A percentile compares a stretch with the other conserved stretches of the same genome.
Conservation (phyloP, 2,329 filamentous ascomycete species). For the Calonectria hongkongensis region DNA sequence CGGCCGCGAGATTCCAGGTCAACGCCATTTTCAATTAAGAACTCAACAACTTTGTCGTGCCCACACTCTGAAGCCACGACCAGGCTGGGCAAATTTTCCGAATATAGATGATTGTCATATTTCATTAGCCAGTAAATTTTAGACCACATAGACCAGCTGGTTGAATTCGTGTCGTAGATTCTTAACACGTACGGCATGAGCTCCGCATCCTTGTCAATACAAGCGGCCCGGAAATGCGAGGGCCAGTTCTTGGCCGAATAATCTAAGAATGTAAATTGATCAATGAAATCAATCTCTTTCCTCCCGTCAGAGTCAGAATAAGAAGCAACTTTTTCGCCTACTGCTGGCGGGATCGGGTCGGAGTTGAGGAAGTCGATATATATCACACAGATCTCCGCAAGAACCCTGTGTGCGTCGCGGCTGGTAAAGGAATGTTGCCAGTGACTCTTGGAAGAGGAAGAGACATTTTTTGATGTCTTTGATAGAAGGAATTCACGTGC, state of each 20-base stretch:
- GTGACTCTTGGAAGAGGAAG: slow-evolving; percentile 19
- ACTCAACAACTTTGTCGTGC: not conserved
- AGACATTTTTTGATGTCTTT: slow-evolving; percentile 18
- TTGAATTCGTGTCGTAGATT: not conserved
- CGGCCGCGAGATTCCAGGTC: not conserved
- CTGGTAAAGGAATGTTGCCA: slow-evolving; percentile 50
- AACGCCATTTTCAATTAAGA: not conserved
- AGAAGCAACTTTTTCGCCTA: not conserved
- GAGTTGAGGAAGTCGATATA: not conserved
- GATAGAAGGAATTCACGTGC: slow-evolving; percentile 57
- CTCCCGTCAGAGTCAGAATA: not conserved
- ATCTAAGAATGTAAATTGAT: not conserved
- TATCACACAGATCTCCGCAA: slow-evolving; percentile 37
- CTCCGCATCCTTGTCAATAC: not conserved
- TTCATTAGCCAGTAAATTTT: not conserved
- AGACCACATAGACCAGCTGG: not conserved
- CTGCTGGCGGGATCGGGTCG: not conserved
- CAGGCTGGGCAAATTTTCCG: not conserved
- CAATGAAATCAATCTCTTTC: not conserved
- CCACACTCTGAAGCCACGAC: not conserved
- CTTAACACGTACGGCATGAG: not conserved
- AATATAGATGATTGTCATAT: not conserved
- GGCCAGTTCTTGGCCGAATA: not conserved
- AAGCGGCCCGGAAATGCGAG: not conserved
- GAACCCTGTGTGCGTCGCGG: slow-evolving; percentile 46